phyloP scores from a whole-genome alignment of 2,329 filamentous ascomycete species.

The Apiospora koreana region DNA sequence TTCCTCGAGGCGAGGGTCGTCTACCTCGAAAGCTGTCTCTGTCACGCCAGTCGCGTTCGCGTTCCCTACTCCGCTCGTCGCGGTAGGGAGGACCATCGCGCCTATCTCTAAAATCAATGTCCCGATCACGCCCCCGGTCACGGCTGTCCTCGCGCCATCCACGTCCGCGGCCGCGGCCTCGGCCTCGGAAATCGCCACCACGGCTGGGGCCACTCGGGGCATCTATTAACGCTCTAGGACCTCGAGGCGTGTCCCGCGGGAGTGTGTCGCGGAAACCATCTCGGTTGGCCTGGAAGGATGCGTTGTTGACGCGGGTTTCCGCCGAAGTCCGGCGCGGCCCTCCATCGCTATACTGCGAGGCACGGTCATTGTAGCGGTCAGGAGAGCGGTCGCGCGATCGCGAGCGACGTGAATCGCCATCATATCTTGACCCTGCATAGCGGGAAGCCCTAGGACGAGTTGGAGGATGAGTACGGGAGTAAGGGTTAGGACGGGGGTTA shows the following conservation, averaged over 20 bases:
- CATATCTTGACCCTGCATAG: slow-evolving; percentile 61
- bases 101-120: slow-evolving; percentile 59
- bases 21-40: slow-evolving; percentile 58
- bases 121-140: slow-evolving; percentile 61
- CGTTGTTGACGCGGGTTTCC: slow-evolving; percentile 57
- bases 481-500: neutral
- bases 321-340: slow-evolving; percentile 70
- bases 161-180: slow-evolving; percentile 56
- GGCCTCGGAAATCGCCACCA: slow-evolving; percentile 64
- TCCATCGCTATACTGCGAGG: slow-evolving; percentile 57
- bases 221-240: slow-evolving; percentile 78
- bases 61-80: slow-evolving; percentile 61
- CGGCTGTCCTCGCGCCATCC: slow-evolving; percentile 65
- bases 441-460: slow-evolving; percentile 46
- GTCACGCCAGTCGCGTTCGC: slow-evolving; percentile 53
- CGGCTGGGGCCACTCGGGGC: slow-evolving; percentile 68
- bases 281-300: slow-evolving; percentile 61
- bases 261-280: slow-evolving; percentile 58
- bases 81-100: slow-evolving; percentile 51
- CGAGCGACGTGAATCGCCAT: slow-evolving; percentile 61
- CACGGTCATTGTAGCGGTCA: slow-evolving; percentile 59
- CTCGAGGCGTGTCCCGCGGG: slow-evolving; percentile 74
- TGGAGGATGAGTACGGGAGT: slow-evolving; percentile 10
- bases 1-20: slow-evolving; percentile 59
- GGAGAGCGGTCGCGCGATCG: slow-evolving; percentile 71